These are phyloP conservation scores for Aspergillus sp. DNA, from an alignment of 2,329 filamentous ascomycete species.

Conservation along the genomic window DNA sequence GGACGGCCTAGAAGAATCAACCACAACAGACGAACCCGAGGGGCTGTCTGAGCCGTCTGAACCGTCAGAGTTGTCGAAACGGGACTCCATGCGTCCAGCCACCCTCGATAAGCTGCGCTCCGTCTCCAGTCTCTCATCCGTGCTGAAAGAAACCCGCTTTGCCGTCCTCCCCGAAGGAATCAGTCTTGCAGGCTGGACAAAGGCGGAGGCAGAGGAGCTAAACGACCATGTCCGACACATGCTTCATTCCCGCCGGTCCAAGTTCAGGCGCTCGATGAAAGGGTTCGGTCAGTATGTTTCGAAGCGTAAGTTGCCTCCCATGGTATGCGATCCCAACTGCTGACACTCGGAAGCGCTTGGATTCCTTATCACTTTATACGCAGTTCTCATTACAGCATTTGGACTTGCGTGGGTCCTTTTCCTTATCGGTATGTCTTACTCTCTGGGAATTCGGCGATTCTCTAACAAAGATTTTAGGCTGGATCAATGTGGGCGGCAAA, in stretches of 20 bases:
- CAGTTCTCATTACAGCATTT: conserved; percentile 71
- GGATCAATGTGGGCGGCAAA: conserved; percentile 70
- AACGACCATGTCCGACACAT: conserved; percentile 84
- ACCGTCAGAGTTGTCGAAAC: conserved; percentile 12
- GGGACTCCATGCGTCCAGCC: conserved; percentile 1
- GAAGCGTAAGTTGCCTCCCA: conserved; percentile 44
- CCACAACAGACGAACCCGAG: conserved; percentile 17
- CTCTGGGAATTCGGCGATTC: neutral
- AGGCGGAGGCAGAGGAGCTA: conserved; percentile 63
- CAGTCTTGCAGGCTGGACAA: conserved; percentile 63
- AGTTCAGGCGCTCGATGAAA: conserved; percentile 68
- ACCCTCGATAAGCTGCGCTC: conserved; percentile 20
- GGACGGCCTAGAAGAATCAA: conserved; percentile 17
- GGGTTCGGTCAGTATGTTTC: conserved; percentile 73
- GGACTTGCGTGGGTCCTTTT: conserved; percentile 86
- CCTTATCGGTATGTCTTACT: conserved; percentile 54
- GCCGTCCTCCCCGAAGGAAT: conserved; percentile 70
- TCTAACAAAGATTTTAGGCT: conserved; percentile 39
- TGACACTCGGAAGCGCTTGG: conserved; percentile 50
- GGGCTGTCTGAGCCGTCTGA: conserved; percentile 14
- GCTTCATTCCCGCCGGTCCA: conserved; percentile 69
- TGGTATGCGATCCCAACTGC: neutral
- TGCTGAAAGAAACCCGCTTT: conserved; percentile 61
- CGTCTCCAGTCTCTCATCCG: conserved; percentile 55
- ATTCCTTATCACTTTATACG: conserved; percentile 76